These are phyloP conservation scores for Sophora flavescens DNA, from an alignment of 306 rosid species.

Conservation along the genomic window DNA sequence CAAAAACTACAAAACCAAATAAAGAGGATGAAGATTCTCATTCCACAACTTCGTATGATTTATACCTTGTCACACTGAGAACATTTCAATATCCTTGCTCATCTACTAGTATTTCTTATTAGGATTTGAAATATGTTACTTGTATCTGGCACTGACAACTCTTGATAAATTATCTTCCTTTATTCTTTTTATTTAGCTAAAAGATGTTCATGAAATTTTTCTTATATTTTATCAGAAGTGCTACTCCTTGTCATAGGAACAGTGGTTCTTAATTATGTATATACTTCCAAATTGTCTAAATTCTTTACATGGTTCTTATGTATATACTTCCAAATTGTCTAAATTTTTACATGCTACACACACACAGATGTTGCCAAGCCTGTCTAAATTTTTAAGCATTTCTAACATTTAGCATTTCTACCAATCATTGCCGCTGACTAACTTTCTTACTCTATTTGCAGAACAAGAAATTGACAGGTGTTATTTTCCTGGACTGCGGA, in stretches of 20 bases:
- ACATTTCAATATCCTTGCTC: slow-evolving; percentile 26
- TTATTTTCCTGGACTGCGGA: too few species aligned
- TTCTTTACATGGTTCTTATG: too few species aligned
- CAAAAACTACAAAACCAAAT: slow-evolving; percentile 48
- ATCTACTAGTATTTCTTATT: neutral
- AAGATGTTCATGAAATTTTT: slow-evolving; percentile 14
- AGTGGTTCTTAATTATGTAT: too few species aligned
- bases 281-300: too few species aligned
- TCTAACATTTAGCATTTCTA: too few species aligned
- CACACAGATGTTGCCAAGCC: too few species aligned
- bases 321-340: too few species aligned
- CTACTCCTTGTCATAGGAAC: slow-evolving; percentile 56
- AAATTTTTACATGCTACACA: too few species aligned
- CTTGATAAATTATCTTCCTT: slow-evolving; percentile 10
- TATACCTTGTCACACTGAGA: slow-evolving; percentile 32
- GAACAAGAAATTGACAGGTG: too few species aligned
- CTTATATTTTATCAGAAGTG: slow-evolving; percentile 56
- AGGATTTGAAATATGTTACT: slow-evolving; percentile 19
- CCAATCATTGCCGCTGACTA: too few species aligned
- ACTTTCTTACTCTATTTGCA: too few species aligned
- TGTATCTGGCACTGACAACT: slow-evolving; percentile 20
- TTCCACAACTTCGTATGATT: slow-evolving; percentile 85
- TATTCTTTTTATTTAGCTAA: slow-evolving; percentile 26
- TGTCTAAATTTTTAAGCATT: too few species aligned
- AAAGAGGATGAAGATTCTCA: slow-evolving; percentile 81